Evolutionary conservation across 1,284 basidiomycete genomes (phyloP).

Genomic region (Ceratobasidium sp.): DNA sequence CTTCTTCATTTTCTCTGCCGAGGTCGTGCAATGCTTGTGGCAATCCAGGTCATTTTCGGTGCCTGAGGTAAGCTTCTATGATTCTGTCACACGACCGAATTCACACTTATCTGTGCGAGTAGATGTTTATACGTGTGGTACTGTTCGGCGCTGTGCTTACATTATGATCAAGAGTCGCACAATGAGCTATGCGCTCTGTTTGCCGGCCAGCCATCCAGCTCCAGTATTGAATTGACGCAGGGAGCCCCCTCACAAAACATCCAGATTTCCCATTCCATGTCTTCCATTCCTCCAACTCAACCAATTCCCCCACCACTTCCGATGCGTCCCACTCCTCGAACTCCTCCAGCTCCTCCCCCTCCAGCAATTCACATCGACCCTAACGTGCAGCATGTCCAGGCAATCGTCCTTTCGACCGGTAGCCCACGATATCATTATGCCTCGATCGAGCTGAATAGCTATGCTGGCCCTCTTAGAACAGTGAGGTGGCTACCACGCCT

Average conservation of each 20-base stretch:
- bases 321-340: too few relatives aligned
- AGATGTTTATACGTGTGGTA: constrained; percentile 20
- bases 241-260: not conserved
- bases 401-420: not conserved
- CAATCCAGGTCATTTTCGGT: not conserved
- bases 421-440: not conserved
- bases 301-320: too few relatives aligned
- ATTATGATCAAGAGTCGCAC: constrained; percentile 1
- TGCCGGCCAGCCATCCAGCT: not conserved
- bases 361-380: not conserved
- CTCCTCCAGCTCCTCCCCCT: not conserved
- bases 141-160: not conserved
- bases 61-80: not conserved
- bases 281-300: too few relatives aligned
- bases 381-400: not conserved
- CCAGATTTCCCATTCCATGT: not conserved
- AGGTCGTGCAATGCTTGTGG: constrained; percentile 15
- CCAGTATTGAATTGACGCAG: not conserved
- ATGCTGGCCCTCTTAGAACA: not conserved
- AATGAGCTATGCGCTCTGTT: constrained; percentile 1
- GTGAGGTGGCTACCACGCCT: not conserved
- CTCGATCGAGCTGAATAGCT: not conserved
- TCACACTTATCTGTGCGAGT: not conserved
- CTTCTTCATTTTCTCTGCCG: constrained; percentile 5
- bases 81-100: not conserved